Conservation (phyloP, 495 filamentous ascomycete species). For the Tuber aestivum region DNA sequence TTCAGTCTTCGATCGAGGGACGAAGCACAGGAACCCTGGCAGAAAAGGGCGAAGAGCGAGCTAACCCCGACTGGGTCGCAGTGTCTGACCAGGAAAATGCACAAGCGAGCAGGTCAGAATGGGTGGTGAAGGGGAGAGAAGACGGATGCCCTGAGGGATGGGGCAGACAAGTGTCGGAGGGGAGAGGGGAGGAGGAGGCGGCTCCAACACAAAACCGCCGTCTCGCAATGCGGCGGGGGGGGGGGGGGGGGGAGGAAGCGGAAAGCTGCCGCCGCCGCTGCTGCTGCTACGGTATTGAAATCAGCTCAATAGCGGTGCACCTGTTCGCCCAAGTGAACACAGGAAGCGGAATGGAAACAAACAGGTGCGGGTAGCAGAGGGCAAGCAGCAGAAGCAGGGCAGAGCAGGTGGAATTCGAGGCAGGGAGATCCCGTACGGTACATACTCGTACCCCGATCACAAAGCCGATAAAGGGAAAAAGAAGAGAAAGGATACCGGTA, state of each 20-base stretch:
- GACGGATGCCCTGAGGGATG: conserved; percentile 19
- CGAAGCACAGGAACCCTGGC: conserved; percentile 2
- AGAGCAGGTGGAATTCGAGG: conserved; percentile 17
- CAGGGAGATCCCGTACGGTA: conserved; percentile 13
- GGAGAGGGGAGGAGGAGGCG: conserved; percentile 11
- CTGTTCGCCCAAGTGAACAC: neutral
- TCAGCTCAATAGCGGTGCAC: conserved; percentile 14
- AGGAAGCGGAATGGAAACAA: neutral
- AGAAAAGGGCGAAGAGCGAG: conserved; percentile 30
- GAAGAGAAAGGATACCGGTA: too few relatives aligned
- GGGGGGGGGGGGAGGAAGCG: conserved; percentile 12
- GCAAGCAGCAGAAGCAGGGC: conserved; percentile 7
- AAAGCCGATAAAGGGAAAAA: conserved; percentile 3
- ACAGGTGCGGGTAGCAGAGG: neutral
- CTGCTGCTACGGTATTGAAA: conserved; percentile 35
- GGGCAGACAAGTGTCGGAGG: conserved; percentile 16
- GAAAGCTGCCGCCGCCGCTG: conserved; percentile 14
- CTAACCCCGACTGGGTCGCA: conserved; percentile 23
- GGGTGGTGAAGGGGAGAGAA: conserved; percentile 11
- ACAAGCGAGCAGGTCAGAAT: conserved; percentile 20
- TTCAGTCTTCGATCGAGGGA: neutral
- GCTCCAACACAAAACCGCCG: conserved; percentile 27
- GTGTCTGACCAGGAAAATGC: conserved; percentile 26
- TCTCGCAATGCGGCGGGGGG: conserved; percentile 21
- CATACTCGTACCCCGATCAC: neutral